Evolutionary conservation across 1,284 basidiomycete genomes (phyloP), one percentile per base, ranked within the genome.

Genomic region (Microstroma glucosiphilum): DNA sequence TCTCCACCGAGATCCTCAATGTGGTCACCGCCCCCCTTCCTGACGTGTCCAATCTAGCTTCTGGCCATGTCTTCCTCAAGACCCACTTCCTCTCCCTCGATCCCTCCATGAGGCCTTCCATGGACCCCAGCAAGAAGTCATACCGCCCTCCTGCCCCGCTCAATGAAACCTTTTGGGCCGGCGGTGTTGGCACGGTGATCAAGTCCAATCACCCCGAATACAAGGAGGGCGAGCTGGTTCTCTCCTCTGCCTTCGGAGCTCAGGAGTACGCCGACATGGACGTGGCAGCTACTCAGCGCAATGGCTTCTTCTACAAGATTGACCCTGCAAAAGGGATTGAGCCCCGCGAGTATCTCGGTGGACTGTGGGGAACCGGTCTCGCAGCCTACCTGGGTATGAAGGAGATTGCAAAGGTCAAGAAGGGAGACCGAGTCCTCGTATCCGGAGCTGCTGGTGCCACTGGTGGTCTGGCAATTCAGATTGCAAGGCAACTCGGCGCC

Each of bases 371-470:
- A 1, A 40, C 61, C 6, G 61, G 61, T 55, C 40, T 55, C 6
- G 61, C 61, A 8, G 61, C 59, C 12, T 46, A 62, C 40, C 21
- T 59, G 11, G 61, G 61, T 23, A 37, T 62, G 15, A n/a, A 60
- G 26, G 46, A 59, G 17, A 37, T 62, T 13, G 61, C 40, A 17
- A 40, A 59, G 23, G 21, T 51, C 6, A 60, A 49, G 25, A 59
- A 62, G 57, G 61, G 58, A 12, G 61, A 62, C 40, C 26, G 43
- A 9, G 61, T 62, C n/a, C 49, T 62, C 25, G 61, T 62, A 13
- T 60, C 57, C 13, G 61, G 46, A 30, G 61, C 61, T 1, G 61
- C 61, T 11, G 61, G 61, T 42, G 61, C 61, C 9, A 62, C 61
- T 40, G 61, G 61, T 54, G 51, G 51, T 15, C 51, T 54, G 13